Evolutionary conservation across 75 land plant species (phyloP), one percentile per base, ranked within the genome.

Genomic region (Isoetes taiwanensis): DNA sequence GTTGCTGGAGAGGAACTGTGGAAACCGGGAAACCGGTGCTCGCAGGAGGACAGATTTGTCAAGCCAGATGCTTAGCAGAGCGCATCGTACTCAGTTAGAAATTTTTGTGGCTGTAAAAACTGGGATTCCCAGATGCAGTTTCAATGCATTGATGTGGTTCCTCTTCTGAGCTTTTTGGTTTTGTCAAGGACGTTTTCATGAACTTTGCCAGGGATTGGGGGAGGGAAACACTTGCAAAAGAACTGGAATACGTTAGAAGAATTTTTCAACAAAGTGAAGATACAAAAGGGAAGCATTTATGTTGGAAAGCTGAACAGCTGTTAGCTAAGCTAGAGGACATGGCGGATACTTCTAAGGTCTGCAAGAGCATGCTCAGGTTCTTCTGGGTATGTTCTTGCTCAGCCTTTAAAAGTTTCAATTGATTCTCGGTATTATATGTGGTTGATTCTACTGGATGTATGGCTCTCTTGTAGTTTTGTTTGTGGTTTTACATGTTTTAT

Each of bases 131-230:
- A 79, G 67, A 84, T 93, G 98, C 89, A 83, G 56, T 93, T 89
- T 57, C 79, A 76, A 41, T 93, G 99, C 66, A 66, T 82, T 61
- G 99, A 25, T 93, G 99, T 71, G 84, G 61, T 24, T 95, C 87
- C 72, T 74, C 85, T 16, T 89, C 96, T 3, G 99, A 93, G 58
- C 71, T 93, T 68, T 88, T 84, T 72, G 99, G 99, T 16, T 93
- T 93, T 65, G 96, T 93, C 25, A 88, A 88, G 65, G 99, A 93
- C 30, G 99, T 88, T 2, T 93, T 93, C 61, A 21, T 58, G 16
- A 56, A 52, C 12, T 93, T 83, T 69, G 83, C 96, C 6, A 80
- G 80, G 46, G 69, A 67, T 12, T 93, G 99, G 99, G 80, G 62
- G 42, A 30, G 56, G 0, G 86, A 80, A n/a, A 78, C 75, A 1